Evolutionary conservation across 345 rosid genomes (phyloP).

Genomic region (Arabis alpina): DNA sequence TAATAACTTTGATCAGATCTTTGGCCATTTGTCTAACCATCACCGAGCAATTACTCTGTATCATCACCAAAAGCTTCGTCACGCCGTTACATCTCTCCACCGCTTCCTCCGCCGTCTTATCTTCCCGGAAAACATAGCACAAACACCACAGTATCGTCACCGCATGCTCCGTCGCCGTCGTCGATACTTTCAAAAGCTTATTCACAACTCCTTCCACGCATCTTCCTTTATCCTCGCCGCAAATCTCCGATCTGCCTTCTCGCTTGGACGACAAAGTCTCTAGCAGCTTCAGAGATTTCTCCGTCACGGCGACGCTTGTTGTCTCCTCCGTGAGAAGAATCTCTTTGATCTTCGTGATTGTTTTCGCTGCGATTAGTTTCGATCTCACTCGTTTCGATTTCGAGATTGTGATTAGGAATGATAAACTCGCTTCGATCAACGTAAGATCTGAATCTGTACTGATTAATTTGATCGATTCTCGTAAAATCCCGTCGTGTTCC

Average conservation of each 20-base stretch:
- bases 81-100: slow-evolving; percentile 68
- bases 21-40: slow-evolving; percentile 71
- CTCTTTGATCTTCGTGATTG: slow-evolving; percentile 49
- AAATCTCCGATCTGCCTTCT: slow-evolving; percentile 70
- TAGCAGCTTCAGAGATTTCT: slow-evolving; percentile 71
- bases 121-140: slow-evolving; percentile 69
- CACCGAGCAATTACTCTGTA: slow-evolving; percentile 85
- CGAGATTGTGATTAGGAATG: slow-evolving; percentile 60
- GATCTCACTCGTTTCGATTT: slow-evolving; percentile 56
- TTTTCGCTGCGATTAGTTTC: slow-evolving; percentile 47
- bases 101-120: slow-evolving; percentile 53
- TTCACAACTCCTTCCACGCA: slow-evolving; percentile 70
- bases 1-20: slow-evolving; percentile 70
- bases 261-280: slow-evolving; percentile 60
- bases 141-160: slow-evolving; percentile 81
- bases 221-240: slow-evolving; percentile 32
- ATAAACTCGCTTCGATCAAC: slow-evolving; percentile 62
- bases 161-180: slow-evolving; percentile 77
- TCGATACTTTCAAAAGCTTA: slow-evolving; percentile 73
- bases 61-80: slow-evolving; percentile 73
- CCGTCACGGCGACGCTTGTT: slow-evolving; percentile 49
- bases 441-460: slow-evolving; percentile 48
- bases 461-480: slow-evolving; percentile 50
- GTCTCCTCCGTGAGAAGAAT: slow-evolving; percentile 42
- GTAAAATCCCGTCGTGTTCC: slow-evolving; percentile 58